phyloP scores from a whole-genome alignment of 495 filamentous ascomycete species.

The Aspergillus ostianus region DNA sequence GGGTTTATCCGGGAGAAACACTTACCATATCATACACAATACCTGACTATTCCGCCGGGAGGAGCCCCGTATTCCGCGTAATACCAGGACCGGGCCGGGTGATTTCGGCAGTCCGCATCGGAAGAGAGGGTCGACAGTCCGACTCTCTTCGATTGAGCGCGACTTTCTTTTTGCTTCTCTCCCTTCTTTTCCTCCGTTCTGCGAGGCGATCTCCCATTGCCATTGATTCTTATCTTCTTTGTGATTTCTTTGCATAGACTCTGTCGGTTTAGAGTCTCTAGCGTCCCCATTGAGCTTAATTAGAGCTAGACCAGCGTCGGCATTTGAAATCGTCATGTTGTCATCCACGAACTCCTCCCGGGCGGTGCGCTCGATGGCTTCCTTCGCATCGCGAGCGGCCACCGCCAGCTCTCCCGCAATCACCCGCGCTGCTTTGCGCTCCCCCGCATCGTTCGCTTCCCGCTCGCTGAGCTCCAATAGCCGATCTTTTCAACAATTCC shows the following conservation, averaged over 20 bases:
- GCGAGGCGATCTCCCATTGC: background rate
- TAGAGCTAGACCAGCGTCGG: constrained; percentile 11
- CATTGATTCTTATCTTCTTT: background rate
- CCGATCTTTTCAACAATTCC: constrained; percentile 36
- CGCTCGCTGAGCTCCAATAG: constrained; percentile 37
- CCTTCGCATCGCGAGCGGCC: constrained; percentile 36
- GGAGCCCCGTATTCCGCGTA: constrained; percentile 13
- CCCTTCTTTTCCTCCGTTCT: background rate
- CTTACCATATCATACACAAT: constrained; percentile 27
- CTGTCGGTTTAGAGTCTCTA: background rate
- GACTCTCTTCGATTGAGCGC: background rate
- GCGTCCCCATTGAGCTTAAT: background rate
- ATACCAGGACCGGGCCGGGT: constrained; percentile 40
- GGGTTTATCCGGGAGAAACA: constrained; percentile 20
- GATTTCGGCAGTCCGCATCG: constrained; percentile 37
- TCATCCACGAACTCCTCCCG: constrained; percentile 31
- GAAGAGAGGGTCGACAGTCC: constrained; percentile 18
- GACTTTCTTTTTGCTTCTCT: constrained; percentile 6
- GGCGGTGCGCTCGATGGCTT: constrained; percentile 46
- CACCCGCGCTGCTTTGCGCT: constrained; percentile 30
- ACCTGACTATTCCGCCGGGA: constrained; percentile 1
- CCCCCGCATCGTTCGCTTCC: constrained; percentile 28
- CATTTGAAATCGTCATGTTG: constrained; percentile 17
- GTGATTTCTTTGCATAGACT: background rate
- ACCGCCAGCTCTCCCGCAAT: constrained; percentile 33